Conservation (phyloP, 1,139 yeast species). For the Yamadazyma dushanensis region DNA sequence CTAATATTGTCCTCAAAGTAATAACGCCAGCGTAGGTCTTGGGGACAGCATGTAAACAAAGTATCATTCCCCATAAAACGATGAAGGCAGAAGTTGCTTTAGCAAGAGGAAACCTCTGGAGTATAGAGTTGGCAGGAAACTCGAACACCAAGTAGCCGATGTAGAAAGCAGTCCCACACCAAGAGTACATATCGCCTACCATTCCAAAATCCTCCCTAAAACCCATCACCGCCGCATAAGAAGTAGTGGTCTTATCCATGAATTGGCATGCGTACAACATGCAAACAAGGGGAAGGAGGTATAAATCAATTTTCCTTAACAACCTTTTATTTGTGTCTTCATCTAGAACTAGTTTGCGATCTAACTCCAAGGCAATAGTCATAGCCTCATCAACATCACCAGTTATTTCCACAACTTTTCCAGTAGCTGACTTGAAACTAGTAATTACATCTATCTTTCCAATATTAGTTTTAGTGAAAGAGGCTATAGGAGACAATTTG, state of each 20-base stretch:
- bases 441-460: no score
- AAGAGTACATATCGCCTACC: constrained; percentile 50
- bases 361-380: no score
- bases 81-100: constrained; percentile 22
- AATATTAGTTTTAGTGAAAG: no score
- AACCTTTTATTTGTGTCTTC: no score
- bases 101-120: constrained; percentile 34
- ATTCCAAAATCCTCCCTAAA: constrained; percentile 45
- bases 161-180: constrained; percentile 56
- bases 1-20: constrained; percentile 34
- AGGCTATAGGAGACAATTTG: no score
- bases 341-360: no score
- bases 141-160: constrained; percentile 50
- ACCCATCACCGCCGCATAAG: constrained; percentile 60
- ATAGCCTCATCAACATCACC: no score
- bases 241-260: constrained; percentile 9
- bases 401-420: no score
- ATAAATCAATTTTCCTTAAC: constrained; percentile 55
- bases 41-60: constrained; percentile 24
- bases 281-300: constrained; percentile 54
- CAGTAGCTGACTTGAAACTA: no score
- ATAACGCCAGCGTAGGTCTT: constrained; percentile 24
- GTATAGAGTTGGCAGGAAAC: constrained; percentile 39
- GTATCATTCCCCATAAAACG: constrained; percentile 25
- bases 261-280: constrained; percentile 20